Percentiles rank a stretch among this genome's conserved stretches.
Conservation (phyloP, 129 eudicot genomes). For the Lonicera japonica region DNA sequence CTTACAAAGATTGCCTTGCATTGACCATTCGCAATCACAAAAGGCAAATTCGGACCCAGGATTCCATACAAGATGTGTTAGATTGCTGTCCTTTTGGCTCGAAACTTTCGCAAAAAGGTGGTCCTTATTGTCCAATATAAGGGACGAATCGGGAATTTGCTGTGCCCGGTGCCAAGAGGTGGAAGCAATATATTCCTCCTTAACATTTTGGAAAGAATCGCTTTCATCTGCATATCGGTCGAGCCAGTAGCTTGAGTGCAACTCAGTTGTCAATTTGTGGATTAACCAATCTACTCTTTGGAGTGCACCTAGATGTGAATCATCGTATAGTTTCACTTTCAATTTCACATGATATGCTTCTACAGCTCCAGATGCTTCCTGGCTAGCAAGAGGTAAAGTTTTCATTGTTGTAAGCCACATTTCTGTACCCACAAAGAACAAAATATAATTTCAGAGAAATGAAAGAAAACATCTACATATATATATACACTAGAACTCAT, state of each 20-base stretch:
- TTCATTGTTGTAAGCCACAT: conserved; percentile 90
- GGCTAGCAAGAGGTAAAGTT: conserved; percentile 87
- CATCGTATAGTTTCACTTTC: conserved; percentile 72
- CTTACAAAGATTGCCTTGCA: conserved; percentile 89
- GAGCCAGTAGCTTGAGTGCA: conserved; percentile 92
- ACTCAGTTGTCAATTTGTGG: conserved; percentile 81
- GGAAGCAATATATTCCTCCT: conserved; percentile 77
- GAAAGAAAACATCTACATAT: not conserved
- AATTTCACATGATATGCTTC: conserved; percentile 97
- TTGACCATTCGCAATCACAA: conserved; percentile 92
- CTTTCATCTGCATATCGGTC: conserved; percentile 94
- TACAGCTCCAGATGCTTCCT: conserved; percentile 86
- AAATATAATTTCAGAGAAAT: conserved; percentile 1
- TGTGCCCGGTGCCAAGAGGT: conserved; percentile 94
- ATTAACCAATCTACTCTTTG: conserved; percentile 94
- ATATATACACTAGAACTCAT: no score
- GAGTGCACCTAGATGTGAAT: conserved; percentile 82
- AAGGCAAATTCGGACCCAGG: conserved; percentile 95
- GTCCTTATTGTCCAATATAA: conserved; percentile 40
- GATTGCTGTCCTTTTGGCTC: conserved; percentile 44
- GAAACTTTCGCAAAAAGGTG: conserved; percentile 60
- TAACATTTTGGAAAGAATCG: conserved; percentile 76
- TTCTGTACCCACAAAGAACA: conserved; percentile 33
- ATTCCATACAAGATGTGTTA: conserved; percentile 58
- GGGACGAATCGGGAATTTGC: conserved; percentile 62